phyloP scores from a whole-genome alignment of 305 asterid genomes.

The Solanum hybrid region DNA sequence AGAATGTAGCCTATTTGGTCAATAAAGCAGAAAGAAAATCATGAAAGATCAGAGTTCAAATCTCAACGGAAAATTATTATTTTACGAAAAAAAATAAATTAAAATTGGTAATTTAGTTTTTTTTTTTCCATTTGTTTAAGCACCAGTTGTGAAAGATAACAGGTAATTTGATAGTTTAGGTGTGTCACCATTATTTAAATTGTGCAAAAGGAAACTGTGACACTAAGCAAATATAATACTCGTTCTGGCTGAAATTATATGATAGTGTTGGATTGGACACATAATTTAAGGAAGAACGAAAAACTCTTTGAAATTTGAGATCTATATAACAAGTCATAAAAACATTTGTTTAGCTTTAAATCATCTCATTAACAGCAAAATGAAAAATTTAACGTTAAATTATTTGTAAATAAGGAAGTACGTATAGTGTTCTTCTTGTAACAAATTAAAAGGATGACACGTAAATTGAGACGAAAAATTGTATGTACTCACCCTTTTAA shows the following conservation, averaged over 20 bases:
- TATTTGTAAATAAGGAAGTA: not conserved
- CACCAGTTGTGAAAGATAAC: not conserved
- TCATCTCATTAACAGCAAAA: too few species aligned
- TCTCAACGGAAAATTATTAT: not conserved
- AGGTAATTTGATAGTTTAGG: not conserved
- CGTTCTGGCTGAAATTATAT: not conserved
- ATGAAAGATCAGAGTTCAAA: not conserved
- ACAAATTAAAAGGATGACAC: not conserved
- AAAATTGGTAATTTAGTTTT: not conserved
- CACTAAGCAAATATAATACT: not conserved
- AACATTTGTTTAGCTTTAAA: not conserved
- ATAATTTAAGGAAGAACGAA: not conserved
- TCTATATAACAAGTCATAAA: not conserved
- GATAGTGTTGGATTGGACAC: not conserved
- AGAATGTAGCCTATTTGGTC: not conserved
- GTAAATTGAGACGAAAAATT: not conserved
- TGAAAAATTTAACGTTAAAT: not conserved
- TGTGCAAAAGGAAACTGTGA: not conserved
- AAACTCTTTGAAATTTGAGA: not conserved
- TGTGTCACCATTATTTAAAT: not conserved
- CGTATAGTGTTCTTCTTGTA: not conserved
- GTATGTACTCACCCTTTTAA: constrained; percentile 33
- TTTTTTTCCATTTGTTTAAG: not conserved
- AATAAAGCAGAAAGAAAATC: not conserved
- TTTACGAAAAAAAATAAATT: not conserved